phyloP scores from a whole-genome alignment of 441 rosid genomes.

The Pelargonium fulgidum region DNA sequence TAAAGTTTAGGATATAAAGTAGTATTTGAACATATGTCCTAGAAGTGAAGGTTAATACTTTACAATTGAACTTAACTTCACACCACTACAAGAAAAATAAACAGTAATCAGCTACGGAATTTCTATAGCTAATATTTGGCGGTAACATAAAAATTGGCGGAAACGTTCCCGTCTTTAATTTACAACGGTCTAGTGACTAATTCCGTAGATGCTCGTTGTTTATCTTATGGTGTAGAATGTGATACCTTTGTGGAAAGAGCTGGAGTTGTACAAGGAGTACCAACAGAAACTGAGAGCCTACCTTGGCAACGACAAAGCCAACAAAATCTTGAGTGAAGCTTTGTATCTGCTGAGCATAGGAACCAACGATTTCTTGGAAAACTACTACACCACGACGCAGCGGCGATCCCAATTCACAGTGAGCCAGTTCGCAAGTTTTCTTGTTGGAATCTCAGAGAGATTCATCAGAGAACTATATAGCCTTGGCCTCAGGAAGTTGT shows the following conservation, averaged over 20 bases:
- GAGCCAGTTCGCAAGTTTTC: slow-evolving; percentile 41
- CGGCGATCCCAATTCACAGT: slow-evolving; percentile 39
- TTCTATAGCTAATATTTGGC: no score
- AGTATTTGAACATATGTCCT: slow-evolving; percentile 1
- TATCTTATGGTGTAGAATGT: no score
- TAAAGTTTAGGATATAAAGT: not conserved
- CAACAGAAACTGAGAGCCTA: slow-evolving; percentile 33
- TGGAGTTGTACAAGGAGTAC: slow-evolving; percentile 50
- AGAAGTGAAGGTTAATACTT: no score
- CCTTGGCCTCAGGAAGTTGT: slow-evolving; percentile 53
- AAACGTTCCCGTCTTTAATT: no score
- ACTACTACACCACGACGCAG: slow-evolving; percentile 39
- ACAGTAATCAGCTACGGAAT: no score
- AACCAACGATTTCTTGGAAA: slow-evolving; percentile 62
- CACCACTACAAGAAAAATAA: no score
- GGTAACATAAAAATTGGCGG: no score
- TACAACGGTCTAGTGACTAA: no score
- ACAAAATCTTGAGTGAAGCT: slow-evolving; percentile 36
- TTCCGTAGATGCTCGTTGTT: no score
- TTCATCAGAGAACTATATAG: slow-evolving; percentile 39
- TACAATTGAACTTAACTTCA: no score
- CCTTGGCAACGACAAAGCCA: slow-evolving; percentile 44
- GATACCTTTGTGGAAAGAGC: slow-evolving; percentile 54
- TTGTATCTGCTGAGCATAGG: slow-evolving; percentile 55
- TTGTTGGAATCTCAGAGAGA: slow-evolving; percentile 38